Base-by-base conservation (phyloP, 2,329 filamentous ascomycete species). In the Fusarium temperatum region DNA sequence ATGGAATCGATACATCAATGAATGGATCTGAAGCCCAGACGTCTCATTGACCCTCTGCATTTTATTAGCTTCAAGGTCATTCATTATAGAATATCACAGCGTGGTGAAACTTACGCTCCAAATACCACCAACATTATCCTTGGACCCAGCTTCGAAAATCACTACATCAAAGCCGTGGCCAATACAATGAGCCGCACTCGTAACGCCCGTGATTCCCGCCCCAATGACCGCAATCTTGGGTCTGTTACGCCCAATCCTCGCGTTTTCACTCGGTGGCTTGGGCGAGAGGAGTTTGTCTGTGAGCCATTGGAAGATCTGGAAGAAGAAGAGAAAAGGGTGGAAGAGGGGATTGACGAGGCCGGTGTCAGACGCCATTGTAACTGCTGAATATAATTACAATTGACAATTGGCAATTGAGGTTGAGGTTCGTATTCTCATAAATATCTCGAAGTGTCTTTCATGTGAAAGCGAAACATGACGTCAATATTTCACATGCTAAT, bases 1-100 rank as follows among this genome's bases (percentile, higher is more conserved):
- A 75, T 96, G 93, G 80, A 97, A 97, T 28, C 94, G 89, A 81
- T 96, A 97, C 94, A 96, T 96, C 66, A 95, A 81, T 26, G 91
- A 94, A 80, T 97, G 93, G 28, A 97, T 95, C 78, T 96, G 94
- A 2, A 97, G 87, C 22, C 93, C 90, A 0, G 93, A 95, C 0
- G 93, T 95, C 58, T 93, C 93, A 83, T 96, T 96, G 45, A 96
- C 93, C 81, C 89, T 88, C 90, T 94, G 66, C 1, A 12, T 30
- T 32, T 10, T 5, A 7, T 47, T 24, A 51, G 53, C 72, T 64
- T 30, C 72, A 55, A 5, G 8, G 3, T 17, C 4, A 8, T 35
- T 17, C 6, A 1, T 8, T 15, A 26, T 32, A 20, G 4, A 42
- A 18, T 9, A 32, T 41, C 24, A n/a, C 2, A n/a, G 24, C 7